Evolutionary conservation across 2,329 filamentous ascomycete genomes (phyloP).

Genomic region (Amesomyces nigricolor): DNA sequence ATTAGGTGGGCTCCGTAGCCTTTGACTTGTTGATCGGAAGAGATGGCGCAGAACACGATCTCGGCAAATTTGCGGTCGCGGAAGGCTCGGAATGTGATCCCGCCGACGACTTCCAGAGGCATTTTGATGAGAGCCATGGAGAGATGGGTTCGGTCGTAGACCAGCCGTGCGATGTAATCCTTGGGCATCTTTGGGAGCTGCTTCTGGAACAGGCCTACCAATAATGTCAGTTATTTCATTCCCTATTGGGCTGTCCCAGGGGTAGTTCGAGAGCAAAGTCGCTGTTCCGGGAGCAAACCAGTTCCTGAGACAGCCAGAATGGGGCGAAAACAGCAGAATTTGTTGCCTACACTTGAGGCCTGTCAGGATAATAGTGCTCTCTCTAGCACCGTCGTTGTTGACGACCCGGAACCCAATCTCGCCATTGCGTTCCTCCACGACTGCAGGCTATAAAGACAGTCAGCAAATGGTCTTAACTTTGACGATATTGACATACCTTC

Average conservation of each 20-base stretch:
- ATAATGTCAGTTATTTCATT: too few relatives aligned
- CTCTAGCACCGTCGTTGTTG: slow-evolving; percentile 85
- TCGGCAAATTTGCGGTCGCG: slow-evolving; percentile 88
- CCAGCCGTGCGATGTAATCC: slow-evolving; percentile 94
- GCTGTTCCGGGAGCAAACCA: too few relatives aligned
- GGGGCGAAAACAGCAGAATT: too few relatives aligned
- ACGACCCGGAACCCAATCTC: slow-evolving; percentile 97
- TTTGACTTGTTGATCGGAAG: slow-evolving; percentile 97
- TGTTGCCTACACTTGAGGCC: slow-evolving; percentile 67
- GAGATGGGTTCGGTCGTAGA: slow-evolving; percentile 93
- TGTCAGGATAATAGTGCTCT: slow-evolving; percentile 89
- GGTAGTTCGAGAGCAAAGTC: too few relatives aligned
- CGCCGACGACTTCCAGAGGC: slow-evolving; percentile 85
- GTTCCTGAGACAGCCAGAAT: too few relatives aligned
- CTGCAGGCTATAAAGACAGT: slow-evolving; percentile 59
- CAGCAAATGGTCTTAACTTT: slow-evolving; percentile 38
- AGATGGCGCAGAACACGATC: slow-evolving; percentile 98
- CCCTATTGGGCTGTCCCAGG: too few relatives aligned
- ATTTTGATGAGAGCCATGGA: slow-evolving; percentile 98
- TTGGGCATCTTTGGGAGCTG: slow-evolving; percentile 99
- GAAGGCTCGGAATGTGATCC: slow-evolving; percentile 94
- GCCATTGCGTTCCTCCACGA: slow-evolving; percentile 86
- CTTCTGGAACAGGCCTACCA: slow-evolving; percentile 75
- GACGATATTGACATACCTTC: slow-evolving; percentile 51
- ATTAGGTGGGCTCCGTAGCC: slow-evolving; percentile 97